Base-by-base conservation (phyloP, 352 stramenopile genomes). In the Globisporangium megalacanthum region DNA sequence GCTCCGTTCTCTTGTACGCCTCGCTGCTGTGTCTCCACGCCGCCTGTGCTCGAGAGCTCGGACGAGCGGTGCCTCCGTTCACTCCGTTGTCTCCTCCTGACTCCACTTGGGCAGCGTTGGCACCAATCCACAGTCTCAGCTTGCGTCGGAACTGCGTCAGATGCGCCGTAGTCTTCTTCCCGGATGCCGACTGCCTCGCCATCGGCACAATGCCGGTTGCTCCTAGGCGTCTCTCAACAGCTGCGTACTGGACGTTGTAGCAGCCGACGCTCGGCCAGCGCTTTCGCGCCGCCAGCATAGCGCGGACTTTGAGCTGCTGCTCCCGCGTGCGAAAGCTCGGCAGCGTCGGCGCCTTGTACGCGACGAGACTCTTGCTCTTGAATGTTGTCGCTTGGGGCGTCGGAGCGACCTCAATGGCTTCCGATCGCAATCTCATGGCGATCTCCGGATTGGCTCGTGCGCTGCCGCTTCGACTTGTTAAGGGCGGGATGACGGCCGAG, bases 211-310 rank as follows among this genome's bases (percentile, higher is more conserved):
- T 56, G 49, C 56, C 56, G 37, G 63, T 69, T 39, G 52, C 15
- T 14, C 59, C 70, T 5, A 55, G n/a, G 14, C 62, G 60, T 7
- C 66, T 62, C 65, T 79, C 71, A 9, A 60, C 67, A 46, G 61
- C 61, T 17, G 49, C 33, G 55, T 73, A 60, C 44, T 51, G 72
- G 0, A 70, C 61, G 8, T 54, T 53, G 35, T 69, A 60, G 49
- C 55, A 54, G 31, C 66, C 68, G 11, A 59, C 22, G 20, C 41
- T 42, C 20, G 53, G 61, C 66, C 68, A 62, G 22, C 56, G 48
- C 56, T 35, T 33, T 42, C 48, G 31, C 9, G 56, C 48, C 22
- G 54, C 47, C 70, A 65, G 52, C 11, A 76, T 35, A 29, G 47
- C 44, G 5, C 51, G 56, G 15, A 79, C 50, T 4, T 58, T 62